Evolutionary conservation across 2,329 filamentous ascomycete genomes (phyloP), one percentile per base, ranked within the genome.

Genomic region (Pseudocercospora cruenta): DNA sequence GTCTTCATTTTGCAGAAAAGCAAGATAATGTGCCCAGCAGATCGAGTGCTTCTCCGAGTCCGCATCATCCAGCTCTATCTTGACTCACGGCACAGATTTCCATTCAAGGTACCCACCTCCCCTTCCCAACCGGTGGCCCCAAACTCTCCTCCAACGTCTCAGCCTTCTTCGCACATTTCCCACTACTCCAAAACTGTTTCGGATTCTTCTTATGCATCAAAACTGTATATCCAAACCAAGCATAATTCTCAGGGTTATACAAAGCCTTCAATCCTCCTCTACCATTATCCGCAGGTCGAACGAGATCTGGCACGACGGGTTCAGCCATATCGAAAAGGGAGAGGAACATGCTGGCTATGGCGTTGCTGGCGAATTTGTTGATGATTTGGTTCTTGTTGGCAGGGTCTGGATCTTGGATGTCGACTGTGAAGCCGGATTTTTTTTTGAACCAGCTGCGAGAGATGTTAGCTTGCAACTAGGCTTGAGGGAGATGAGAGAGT

Each of bases 181-280:
- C 64, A 31, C 39, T 58, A 10, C 33, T 49, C 59, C 64, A 66
- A 24, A 62, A 62, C 8, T 66, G 24, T 10, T 28, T 24, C 3
- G 43, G 54, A 21, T 58, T 62, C 39, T 53, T 58, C 64, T 61
- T 14, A 31, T 66, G 64, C 64, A 66, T 33, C 21, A 57, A 62
- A 2, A 33, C 64, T 19, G 59, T 49, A 22, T 36, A n/a, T 1
- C 51, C 64, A 51, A 66, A 62, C 58, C 64, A 66, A 6, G 36
- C 64, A 54, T 62, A 66, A 26, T 59, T 66, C 39, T 66, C 64
- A 28, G 59, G 59, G n/a, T 47, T 58, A 33, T 58, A 62, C 3
- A 53, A 28, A 3, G 57, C 6, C 33, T 59, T 39, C 12, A 47
- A 39, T 12, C 47, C 60, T 24, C 39, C 21, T 24, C 45, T 3